phyloP scores from a whole-genome alignment of 139 green algal species.

The Dunaliella primolecta region DNA sequence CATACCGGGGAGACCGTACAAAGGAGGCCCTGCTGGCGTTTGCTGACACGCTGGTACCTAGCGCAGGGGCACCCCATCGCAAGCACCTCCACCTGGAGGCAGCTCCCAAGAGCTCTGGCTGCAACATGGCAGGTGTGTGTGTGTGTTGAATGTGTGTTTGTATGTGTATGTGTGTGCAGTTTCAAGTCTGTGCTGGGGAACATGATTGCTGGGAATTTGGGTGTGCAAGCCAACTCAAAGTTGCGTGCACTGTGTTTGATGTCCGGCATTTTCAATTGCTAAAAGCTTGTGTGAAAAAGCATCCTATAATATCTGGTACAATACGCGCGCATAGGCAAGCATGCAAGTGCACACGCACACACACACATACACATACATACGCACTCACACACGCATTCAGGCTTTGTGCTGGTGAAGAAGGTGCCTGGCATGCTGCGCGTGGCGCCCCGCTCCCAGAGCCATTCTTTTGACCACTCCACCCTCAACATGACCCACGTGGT shows the following conservation, averaged over 20 bases:
- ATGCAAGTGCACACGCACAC: not conserved
- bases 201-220: too few species aligned
- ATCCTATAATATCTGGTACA: too few species aligned
- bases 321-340: too few species aligned
- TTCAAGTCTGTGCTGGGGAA: too few species aligned
- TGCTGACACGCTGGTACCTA: constrained; percentile 76
- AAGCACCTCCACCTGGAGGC: constrained; percentile 41
- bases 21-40: constrained; percentile 79
- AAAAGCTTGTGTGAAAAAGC: too few species aligned
- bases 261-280: too few species aligned
- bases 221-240: too few species aligned
- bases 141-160: constrained; percentile 9
- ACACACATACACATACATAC: not conserved
- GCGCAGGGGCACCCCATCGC: constrained; percentile 65
- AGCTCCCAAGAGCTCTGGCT: constrained; percentile 48
- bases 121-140: constrained; percentile 65
- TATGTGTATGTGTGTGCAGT: constrained; percentile 2
- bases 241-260: too few species aligned
- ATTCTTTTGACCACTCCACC: constrained; percentile 81
- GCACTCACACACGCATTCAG: constrained; percentile 33
- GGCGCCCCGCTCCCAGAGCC: constrained; percentile 66
- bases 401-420: constrained; percentile 98
- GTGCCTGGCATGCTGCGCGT: constrained; percentile 90
- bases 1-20: constrained; percentile 76
- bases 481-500: constrained; percentile 84